Conservation (phyloP, 2,329 filamentous ascomycete genomes). For the Colletotrichum trifolii region DNA sequence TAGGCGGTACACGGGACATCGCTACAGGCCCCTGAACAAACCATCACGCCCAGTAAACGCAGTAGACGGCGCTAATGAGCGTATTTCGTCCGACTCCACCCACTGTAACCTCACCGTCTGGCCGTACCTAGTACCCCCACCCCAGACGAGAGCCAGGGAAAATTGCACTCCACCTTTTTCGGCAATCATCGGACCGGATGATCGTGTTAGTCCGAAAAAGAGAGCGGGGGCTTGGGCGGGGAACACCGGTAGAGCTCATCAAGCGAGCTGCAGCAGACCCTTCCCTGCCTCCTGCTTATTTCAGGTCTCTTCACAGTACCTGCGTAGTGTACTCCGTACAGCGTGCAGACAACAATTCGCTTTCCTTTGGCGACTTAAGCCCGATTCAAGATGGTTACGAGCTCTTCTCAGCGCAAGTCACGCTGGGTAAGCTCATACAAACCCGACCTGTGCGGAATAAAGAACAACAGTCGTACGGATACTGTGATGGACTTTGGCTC, state of each 20-base stretch:
- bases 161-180: slow-evolving; percentile 6
- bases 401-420: too few species aligned
- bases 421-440: too few species aligned
- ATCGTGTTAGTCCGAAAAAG: background rate
- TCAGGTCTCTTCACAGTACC: background rate
- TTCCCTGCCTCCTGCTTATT: background rate
- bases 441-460: too few species aligned
- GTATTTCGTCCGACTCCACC: slow-evolving; percentile 11
- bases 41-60: background rate
- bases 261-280: slow-evolving; percentile 1
- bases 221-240: background rate
- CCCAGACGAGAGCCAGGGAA: too few species aligned
- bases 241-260: background rate
- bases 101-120: background rate
- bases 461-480: too few species aligned
- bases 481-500: too few species aligned
- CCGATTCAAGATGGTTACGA: too few species aligned
- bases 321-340: background rate
- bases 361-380: too few species aligned
- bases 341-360: too few species aligned
- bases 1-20: background rate
- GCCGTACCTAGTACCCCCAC: too few species aligned
- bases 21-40: too few species aligned
- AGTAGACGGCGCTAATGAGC: slow-evolving; percentile 13
- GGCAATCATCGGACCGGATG: slow-evolving; percentile 28